phyloP scores from a whole-genome alignment of 306 rosid genomes.

The Cotoneaster glaucophyllus region DNA sequence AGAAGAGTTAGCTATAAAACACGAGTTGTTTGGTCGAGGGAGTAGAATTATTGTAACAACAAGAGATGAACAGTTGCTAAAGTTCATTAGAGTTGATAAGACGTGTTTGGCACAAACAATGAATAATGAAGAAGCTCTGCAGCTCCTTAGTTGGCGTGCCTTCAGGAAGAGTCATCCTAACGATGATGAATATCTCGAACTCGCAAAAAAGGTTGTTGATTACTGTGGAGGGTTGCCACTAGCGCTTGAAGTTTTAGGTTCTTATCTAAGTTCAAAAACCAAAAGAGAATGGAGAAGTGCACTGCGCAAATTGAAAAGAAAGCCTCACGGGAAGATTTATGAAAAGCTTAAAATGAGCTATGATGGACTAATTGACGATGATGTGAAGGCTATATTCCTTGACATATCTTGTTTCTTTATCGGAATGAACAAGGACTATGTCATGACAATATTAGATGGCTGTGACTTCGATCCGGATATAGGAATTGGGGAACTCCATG shows the following conservation, averaged over 20 bases:
- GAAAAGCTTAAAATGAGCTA: constrained; percentile 20
- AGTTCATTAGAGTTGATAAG: neutral
- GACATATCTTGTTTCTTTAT: constrained; percentile 36
- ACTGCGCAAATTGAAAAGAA: constrained; percentile 9
- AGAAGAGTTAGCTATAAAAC: neutral
- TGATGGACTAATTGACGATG: constrained; percentile 5
- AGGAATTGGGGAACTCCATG: constrained; percentile 23
- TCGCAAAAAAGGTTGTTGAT: constrained; percentile 3
- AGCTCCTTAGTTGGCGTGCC: constrained; percentile 27
- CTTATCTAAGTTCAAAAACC: constrained; percentile 13
- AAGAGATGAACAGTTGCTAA: neutral
- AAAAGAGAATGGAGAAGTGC: constrained; percentile 19
- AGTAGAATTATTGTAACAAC: constrained; percentile 28
- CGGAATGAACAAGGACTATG: constrained; percentile 19
- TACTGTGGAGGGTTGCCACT: constrained; percentile 35
- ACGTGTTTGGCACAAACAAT: neutral
- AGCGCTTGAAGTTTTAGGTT: constrained; percentile 36
- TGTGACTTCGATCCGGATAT: constrained; percentile 27
- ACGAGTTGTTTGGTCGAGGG: constrained; percentile 5
- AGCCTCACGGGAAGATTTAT: constrained; percentile 7
- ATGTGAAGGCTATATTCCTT: constrained; percentile 27
- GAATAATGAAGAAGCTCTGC: constrained; percentile 13
- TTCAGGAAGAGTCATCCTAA: neutral
- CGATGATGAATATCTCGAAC: neutral
- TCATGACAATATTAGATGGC: constrained; percentile 17